Percentiles rank a stretch among this genome's conserved stretches.
These are phyloP conservation scores for Tephrocybe sp. DNA, from an alignment of 768 basidiomycete species.

Conservation along the genomic window DNA sequence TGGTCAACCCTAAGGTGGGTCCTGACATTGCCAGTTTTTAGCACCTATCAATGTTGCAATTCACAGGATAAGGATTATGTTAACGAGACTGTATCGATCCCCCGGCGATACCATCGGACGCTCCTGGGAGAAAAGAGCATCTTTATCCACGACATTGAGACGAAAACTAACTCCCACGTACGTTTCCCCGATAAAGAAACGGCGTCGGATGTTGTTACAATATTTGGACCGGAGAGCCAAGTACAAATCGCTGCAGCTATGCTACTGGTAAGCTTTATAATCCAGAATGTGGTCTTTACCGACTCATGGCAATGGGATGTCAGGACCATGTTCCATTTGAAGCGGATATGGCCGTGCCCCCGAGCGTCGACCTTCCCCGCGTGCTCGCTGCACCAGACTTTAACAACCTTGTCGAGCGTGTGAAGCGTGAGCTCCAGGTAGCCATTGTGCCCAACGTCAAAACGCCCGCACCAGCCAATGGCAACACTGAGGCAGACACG, in stretches of 20 bases:
- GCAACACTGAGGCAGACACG: constrained; percentile 49
- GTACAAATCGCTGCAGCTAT: constrained; percentile 96
- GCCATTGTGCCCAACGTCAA: constrained; percentile 84
- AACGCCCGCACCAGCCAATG: constrained; percentile 42
- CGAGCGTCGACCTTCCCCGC: constrained; percentile 74
- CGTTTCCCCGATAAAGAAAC: constrained; percentile 92
- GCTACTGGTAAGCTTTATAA: constrained; percentile 70
- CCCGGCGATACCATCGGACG: constrained; percentile 92
- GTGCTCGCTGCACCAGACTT: constrained; percentile 83
- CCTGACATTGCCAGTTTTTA: background rate
- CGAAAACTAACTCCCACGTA: constrained; percentile 92
- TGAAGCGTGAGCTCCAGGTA: constrained; percentile 94
- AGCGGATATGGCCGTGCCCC: constrained; percentile 90
- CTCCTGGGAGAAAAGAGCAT: constrained; percentile 95
- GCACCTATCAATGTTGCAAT: constrained; percentile 5
- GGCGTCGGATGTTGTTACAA: constrained; percentile 93
- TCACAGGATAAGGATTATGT: constrained; percentile 94
- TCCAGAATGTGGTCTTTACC: background rate
- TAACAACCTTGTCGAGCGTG: constrained; percentile 78
- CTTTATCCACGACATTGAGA: constrained; percentile 96
- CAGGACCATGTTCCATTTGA: constrained; percentile 97
- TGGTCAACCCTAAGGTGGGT: constrained; percentile 91
- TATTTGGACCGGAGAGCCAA: constrained; percentile 96
- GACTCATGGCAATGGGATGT: constrained; percentile 9
- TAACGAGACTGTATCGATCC: constrained; percentile 90